Evolutionary conservation across 805 yeast species (phyloP), one percentile per base, ranked within the genome.

Genomic region (Spathaspora sp.): DNA sequence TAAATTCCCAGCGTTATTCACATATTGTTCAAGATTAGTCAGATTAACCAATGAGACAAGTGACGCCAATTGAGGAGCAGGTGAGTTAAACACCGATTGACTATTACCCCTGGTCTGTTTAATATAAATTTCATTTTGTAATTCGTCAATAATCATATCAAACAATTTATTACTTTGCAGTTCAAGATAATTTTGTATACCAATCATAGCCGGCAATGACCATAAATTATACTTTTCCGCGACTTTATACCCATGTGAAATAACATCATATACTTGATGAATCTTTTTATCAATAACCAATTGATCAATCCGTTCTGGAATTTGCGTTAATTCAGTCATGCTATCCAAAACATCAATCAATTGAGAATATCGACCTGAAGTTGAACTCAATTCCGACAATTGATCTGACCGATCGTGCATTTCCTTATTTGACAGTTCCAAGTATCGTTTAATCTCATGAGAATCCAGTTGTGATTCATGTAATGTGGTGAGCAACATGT

Each of bases 101-200:
- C 72, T 66, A 26, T 4, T 8, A n/a, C 42, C 1, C 16, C 53
- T 43, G 0, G 56, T 51, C 45, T 56, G 55, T 57, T 81, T 83
- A 42, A 86, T 71, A 59, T 85, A 89, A n/a, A 88, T 70, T 51
- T 88, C 85, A 46, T 76, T 78, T 52, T 82, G 84, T 42, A 90
- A 69, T 60, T 91, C 96, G 55, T 88, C 96, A n/a, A 88, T 72
- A 17, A 92, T 72, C 55, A 81, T 80, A 46, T 85, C 90, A 60
- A 86, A 85, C 28, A 92, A 69, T 42, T 79, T 77, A 52, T 80
- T 81, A 14, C 80, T 76, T 55, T 85, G 91, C 2, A 71, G 61
- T 47, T 81, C 80, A 16, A 86, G 68, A 55, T 80, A 80, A 43
- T 69, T 76, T 51, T 77, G 80, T 5, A 82, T 66, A 12, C 80